Conservation (phyloP, 352 stramenopile species). For the Phytophthora citrophthora region DNA sequence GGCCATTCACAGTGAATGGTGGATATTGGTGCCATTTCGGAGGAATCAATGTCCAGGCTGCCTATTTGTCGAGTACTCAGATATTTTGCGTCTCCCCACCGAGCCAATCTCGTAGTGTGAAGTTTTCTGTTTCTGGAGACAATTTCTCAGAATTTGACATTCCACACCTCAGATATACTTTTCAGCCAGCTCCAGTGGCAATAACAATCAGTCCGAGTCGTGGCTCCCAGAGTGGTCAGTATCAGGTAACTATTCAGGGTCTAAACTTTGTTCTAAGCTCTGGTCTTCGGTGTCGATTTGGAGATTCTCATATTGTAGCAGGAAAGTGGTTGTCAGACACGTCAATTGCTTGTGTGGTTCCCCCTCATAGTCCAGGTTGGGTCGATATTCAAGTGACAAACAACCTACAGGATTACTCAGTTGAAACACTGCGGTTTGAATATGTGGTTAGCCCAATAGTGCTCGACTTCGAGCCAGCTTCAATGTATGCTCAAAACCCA, state of each 20-base stretch:
- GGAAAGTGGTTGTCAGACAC: constrained; percentile 45
- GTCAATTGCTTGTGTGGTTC: constrained; percentile 37
- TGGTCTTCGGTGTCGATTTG: constrained; percentile 52
- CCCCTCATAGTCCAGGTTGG: constrained; percentile 32
- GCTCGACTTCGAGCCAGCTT: constrained; percentile 36
- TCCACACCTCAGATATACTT: constrained; percentile 28
- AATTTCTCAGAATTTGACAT: constrained; percentile 4
- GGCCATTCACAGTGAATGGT: constrained; percentile 25
- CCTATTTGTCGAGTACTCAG: constrained; percentile 35
- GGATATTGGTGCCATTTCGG: constrained; percentile 43
- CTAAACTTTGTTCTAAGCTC: constrained; percentile 41
- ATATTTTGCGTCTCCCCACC: constrained; percentile 43
- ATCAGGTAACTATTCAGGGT: constrained; percentile 37
- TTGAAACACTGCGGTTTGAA: constrained; percentile 37
- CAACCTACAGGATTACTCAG: constrained; percentile 62
- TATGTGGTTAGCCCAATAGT: constrained; percentile 44
- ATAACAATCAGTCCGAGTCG: constrained; percentile 22
- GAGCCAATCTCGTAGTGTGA: constrained; percentile 19
- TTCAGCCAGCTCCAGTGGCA: constrained; percentile 22
- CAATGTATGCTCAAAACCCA: constrained; percentile 10
- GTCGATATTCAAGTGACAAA: constrained; percentile 57
- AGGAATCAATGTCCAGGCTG: constrained; percentile 10
- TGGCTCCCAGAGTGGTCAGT: constrained; percentile 40
- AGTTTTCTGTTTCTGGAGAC: constrained; percentile 30
- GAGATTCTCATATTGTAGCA: constrained; percentile 33